Base-by-base conservation (phyloP, 2,329 filamentous ascomycete genomes). In the Clonostachys rhizophaga region DNA sequence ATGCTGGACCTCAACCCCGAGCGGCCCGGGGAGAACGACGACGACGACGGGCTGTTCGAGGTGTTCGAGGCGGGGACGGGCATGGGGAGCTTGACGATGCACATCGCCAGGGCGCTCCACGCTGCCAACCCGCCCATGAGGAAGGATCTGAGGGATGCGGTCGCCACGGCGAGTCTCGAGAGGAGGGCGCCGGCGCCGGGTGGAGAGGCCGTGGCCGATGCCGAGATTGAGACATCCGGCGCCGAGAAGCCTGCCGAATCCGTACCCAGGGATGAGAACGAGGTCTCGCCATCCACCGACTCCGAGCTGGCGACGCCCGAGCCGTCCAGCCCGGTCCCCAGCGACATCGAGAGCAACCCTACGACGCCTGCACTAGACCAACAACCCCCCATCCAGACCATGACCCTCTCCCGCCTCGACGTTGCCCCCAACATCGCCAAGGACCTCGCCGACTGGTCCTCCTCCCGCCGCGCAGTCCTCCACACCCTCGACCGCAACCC, bases 21-120 rank as follows among this genome's bases (percentile, higher is more conserved):
- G 4, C 62, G 68, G 56, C 55, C 67, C 33, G 53, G 57, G 36
- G 58, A 67, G 50, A 60, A 66, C 20, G 61, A 56, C 13, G 61
- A 65, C 12, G 55, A 41, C 6, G 43, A 34, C 6, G 47, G 42
- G 17, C 78, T 75, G 1, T 63, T 91, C 12, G 86, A 92, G 59
- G 87, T 94, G 41, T 83, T 94, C 45, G 89, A 94, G 65, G 88
- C 88, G 42, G 89, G 89, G 14, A 94, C 89, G 5, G 89, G 89
- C n/a, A 87, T 91, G 72, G 89, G 89, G 49, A 84, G 85, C 34
- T 66, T 94, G 49, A 92, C 88, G 1, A 66, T 94, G 5, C 81
- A 91, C 58, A 73, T 94, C 18, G 83, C 87, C 33, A 79, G 87
- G 45, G 87, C 87, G 4, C 80, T 94, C 42, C 86, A 91, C 59